Percentiles rank a stretch among this genome's conserved stretches.
Evolutionary conservation across 331 rosid species (phyloP).

Genomic region (Malus hybrid): DNA sequence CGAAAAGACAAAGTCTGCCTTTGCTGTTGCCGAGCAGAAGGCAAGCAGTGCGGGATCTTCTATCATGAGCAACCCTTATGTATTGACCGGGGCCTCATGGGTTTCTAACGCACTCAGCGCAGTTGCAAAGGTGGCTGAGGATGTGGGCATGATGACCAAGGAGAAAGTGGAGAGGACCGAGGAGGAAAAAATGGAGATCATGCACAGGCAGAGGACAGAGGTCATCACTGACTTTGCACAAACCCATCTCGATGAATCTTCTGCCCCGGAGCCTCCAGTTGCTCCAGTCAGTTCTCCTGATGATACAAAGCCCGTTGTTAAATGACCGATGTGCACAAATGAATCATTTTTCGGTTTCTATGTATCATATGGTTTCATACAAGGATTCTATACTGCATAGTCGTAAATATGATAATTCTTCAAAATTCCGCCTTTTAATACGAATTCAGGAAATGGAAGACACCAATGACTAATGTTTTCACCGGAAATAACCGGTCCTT

Average conservation of each 20-base stretch:
- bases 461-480: no score
- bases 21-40: conserved; percentile 69
- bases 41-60: conserved; percentile 68
- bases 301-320: conserved; percentile 20
- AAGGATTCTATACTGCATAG: neutral
- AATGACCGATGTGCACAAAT: conserved; percentile 19
- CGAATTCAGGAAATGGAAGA: no score
- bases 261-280: conserved; percentile 35
- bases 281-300: conserved; percentile 49
- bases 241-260: conserved; percentile 45
- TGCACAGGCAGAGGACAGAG: conserved; percentile 41
- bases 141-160: conserved; percentile 57
- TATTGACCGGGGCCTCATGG: conserved; percentile 69
- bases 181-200: conserved; percentile 47
- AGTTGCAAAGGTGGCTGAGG: conserved; percentile 71
- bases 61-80: conserved; percentile 56
- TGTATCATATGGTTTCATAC: conserved; percentile 4
- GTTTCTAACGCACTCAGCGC: conserved; percentile 51
- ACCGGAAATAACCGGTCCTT: no score
- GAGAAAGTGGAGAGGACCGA: conserved; percentile 74
- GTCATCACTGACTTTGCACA: conserved; percentile 35
- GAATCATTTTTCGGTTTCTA: conserved; percentile 8
- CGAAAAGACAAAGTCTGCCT: conserved; percentile 61
- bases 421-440: no score
- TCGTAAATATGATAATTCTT: no score